Percentiles rank a stretch among this genome's conserved stretches.
Evolutionary conservation across 495 filamentous ascomycete species (phyloP).

Genomic region (Viridothelium virens): DNA sequence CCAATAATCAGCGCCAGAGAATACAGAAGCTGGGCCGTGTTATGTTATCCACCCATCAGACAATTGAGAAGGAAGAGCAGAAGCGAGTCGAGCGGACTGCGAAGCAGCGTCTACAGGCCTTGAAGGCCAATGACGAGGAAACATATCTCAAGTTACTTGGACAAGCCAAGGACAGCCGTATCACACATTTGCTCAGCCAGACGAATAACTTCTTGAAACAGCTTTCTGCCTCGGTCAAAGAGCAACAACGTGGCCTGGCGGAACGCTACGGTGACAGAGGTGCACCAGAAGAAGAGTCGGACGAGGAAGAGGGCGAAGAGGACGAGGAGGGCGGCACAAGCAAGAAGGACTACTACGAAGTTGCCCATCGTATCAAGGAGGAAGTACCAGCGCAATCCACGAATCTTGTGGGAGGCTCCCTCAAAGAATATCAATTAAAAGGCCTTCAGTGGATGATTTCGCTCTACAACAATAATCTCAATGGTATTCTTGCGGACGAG

Average conservation of each 20-base stretch:
- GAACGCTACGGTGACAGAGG: slow-evolving; percentile 66
- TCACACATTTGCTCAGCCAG: slow-evolving; percentile 89
- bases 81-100: slow-evolving; percentile 93
- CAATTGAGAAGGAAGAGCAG: slow-evolving; percentile 98
- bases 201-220: slow-evolving; percentile 96
- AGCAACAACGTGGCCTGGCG: slow-evolving; percentile 76
- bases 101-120: slow-evolving; percentile 96
- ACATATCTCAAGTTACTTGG: slow-evolving; percentile 94
- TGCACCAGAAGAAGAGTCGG: slow-evolving; percentile 47
- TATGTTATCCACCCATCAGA: slow-evolving; percentile 81
- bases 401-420: slow-evolving; percentile 79
- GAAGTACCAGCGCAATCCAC: slow-evolving; percentile 71
- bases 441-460: slow-evolving; percentile 99
- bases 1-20: slow-evolving; percentile 58
- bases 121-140: slow-evolving; percentile 98
- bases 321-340: slow-evolving; percentile 59
- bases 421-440: slow-evolving; percentile 98
- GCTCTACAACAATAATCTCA: slow-evolving; percentile 98
- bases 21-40: slow-evolving; percentile 77
- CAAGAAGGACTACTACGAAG: slow-evolving; percentile 96
- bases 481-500: slow-evolving; percentile 96
- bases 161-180: slow-evolving; percentile 98
- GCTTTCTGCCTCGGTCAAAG: slow-evolving; percentile 83
- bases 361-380: slow-evolving; percentile 92
- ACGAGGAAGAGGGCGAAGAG: slow-evolving; percentile 47